Evolutionary conservation across 768 basidiomycete genomes (phyloP).

Genomic region (Termitomyces sp.): DNA sequence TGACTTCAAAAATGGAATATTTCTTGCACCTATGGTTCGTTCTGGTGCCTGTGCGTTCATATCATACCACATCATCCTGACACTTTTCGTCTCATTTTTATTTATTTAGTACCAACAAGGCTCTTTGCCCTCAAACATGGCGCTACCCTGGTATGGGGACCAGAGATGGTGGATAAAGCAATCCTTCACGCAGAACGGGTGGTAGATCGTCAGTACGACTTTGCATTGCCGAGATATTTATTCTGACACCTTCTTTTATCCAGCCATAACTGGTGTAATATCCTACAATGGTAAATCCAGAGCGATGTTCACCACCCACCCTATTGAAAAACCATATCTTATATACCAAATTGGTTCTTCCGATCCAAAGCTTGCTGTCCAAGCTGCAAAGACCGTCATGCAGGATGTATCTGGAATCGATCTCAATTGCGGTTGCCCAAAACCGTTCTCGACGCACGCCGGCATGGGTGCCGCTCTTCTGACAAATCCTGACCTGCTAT

Average conservation of each 20-base stretch:
- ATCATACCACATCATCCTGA: background rate
- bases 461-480: constrained; percentile 98
- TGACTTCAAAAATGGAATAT: constrained; percentile 84
- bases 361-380: constrained; percentile 83
- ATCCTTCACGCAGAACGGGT: constrained; percentile 79
- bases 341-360: constrained; percentile 95
- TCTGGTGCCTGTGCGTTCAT: constrained; percentile 73
- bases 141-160: constrained; percentile 92
- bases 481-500: constrained; percentile 85
- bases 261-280: constrained; percentile 82
- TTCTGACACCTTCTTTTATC: background rate
- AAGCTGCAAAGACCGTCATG: constrained; percentile 83
- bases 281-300: constrained; percentile 80
- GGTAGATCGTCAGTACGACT: constrained; percentile 68
- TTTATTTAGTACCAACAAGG: constrained; percentile 73
- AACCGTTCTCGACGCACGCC: constrained; percentile 87
- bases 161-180: constrained; percentile 95
- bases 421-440: constrained; percentile 97
- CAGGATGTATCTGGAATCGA: constrained; percentile 92
- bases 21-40: constrained; percentile 98
- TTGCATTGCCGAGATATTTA: constrained; percentile 5
- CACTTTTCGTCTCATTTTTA: constrained; percentile 13
- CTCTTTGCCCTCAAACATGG: constrained; percentile 88
- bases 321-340: constrained; percentile 89
- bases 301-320: constrained; percentile 89